A percentile compares a stretch with the other conserved stretches of the same genome.
These are phyloP conservation scores for Aplosporella prunicola DNA, from an alignment of 2,329 filamentous ascomycete genomes.

Conservation along the genomic window DNA sequence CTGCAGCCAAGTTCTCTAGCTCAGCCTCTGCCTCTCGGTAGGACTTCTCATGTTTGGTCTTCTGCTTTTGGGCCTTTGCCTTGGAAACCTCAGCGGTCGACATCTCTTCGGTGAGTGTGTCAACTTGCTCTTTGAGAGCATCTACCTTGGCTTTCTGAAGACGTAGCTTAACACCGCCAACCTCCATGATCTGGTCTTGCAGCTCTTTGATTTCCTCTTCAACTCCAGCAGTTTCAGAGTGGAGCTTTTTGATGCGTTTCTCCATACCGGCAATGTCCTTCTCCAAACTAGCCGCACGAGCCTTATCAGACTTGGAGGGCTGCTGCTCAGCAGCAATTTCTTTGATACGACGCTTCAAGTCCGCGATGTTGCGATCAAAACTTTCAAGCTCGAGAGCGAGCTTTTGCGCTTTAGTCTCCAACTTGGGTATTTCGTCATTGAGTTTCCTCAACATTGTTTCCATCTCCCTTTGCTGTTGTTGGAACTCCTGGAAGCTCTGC, in stretches of 20 bases:
- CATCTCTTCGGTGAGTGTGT: conserved; percentile 68
- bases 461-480: conserved; percentile 72
- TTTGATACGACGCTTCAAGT: conserved; percentile 74
- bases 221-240: conserved; percentile 74
- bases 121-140: conserved; percentile 74
- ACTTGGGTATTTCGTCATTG: conserved; percentile 66
- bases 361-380: conserved; percentile 67
- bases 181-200: conserved; percentile 97
- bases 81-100: conserved; percentile 80
- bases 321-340: conserved; percentile 76
- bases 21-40: conserved; percentile 71
- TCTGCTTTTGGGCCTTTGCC: conserved; percentile 90
- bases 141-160: conserved; percentile 88
- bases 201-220: conserved; percentile 88
- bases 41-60: conserved; percentile 76
- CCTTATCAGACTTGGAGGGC: conserved; percentile 70
- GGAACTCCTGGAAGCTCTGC: conserved; percentile 71
- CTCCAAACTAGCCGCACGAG: conserved; percentile 60
- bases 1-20: conserved; percentile 58
- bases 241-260: conserved; percentile 70
- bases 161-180: conserved; percentile 86
- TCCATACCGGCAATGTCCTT: conserved; percentile 68
- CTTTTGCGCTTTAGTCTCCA: conserved; percentile 90
- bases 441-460: conserved; percentile 64
- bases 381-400: conserved; percentile 81